Conservation (phyloP, 768 basidiomycete species). For the Dioszegia hungarica region DNA sequence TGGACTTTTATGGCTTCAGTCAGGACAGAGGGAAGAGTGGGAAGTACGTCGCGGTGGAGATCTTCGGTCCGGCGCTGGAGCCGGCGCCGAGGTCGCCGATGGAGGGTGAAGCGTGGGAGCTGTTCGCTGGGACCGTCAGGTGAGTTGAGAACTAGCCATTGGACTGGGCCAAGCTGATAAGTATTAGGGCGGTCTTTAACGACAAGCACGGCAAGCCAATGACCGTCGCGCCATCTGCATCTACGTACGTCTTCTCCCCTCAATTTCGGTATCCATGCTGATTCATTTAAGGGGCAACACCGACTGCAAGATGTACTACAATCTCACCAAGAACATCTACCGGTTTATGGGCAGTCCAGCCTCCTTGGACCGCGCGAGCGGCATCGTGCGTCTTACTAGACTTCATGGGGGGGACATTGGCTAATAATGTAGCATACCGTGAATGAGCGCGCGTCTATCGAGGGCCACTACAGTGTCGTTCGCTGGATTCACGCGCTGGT, state of each 20-base stretch:
- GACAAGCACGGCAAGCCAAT: slow-evolving; percentile 33
- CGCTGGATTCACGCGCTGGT: slow-evolving; percentile 45
- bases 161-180: background rate
- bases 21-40: slow-evolving; percentile 12
- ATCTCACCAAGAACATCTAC: slow-evolving; percentile 43
- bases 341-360: slow-evolving; percentile 38
- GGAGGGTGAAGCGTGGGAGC: slow-evolving; percentile 36
- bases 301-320: slow-evolving; percentile 46
- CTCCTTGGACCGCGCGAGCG: slow-evolving; percentile 19
- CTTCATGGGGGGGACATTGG: background rate
- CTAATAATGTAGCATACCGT: slow-evolving; percentile 40
- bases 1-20: slow-evolving; percentile 22
- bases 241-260: slow-evolving; percentile 24
- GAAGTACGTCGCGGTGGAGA: slow-evolving; percentile 28
- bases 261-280: background rate
- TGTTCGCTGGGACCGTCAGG: slow-evolving; percentile 46
- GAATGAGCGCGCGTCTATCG: slow-evolving; percentile 42
- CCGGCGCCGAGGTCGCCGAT: slow-evolving; percentile 40
- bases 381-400: slow-evolving; percentile 6
- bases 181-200: slow-evolving; percentile 24
- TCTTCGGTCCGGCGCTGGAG: slow-evolving; percentile 37
- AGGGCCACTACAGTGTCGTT: slow-evolving; percentile 33
- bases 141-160: slow-evolving; percentile 19
- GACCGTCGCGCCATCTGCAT: slow-evolving; percentile 37
- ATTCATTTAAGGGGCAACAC: slow-evolving; percentile 30